A percentile compares a stretch with the other conserved stretches of the same genome.
Evolutionary conservation across 23 red algal species (phyloP).

Genomic region (Gracilariopsis chorda): DNA sequence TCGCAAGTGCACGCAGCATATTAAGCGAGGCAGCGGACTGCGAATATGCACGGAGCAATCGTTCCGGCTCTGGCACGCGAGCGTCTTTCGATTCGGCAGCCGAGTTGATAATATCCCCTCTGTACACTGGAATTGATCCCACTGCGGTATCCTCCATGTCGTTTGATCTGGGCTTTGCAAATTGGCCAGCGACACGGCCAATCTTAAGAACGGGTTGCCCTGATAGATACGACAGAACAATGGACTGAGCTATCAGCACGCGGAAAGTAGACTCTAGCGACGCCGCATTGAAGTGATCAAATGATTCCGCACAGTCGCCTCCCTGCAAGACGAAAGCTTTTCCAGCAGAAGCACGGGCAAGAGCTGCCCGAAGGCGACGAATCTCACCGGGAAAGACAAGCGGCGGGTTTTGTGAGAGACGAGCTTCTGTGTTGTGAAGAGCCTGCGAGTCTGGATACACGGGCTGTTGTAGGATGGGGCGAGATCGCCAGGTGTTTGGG

Average conservation of each 20-base stretch:
- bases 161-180: conserved; percentile 82
- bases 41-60: conserved; percentile 71
- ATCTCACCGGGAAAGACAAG: conserved; percentile 80
- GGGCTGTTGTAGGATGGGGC: conserved; percentile 73
- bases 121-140: conserved; percentile 69
- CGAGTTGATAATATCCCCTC: conserved; percentile 83
- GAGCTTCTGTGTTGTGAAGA: conserved; percentile 45
- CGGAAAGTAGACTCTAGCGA: conserved; percentile 59
- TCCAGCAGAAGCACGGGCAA: conserved; percentile 61
- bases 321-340: conserved; percentile 89
- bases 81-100: conserved; percentile 22
- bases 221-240: conserved; percentile 67
- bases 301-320: conserved; percentile 80
- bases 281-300: conserved; percentile 68
- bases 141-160: conserved; percentile 45
- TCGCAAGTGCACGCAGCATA: conserved; percentile 73
- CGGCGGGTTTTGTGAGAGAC: conserved; percentile 62
- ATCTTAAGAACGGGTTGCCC: conserved; percentile 80
- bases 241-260: conserved; percentile 74
- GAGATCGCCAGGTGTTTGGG: conserved; percentile 65
- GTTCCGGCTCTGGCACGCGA: conserved; percentile 70
- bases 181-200: conserved; percentile 86
- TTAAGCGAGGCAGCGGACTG: conserved; percentile 78
- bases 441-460: conserved; percentile 70
- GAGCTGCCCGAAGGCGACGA: conserved; percentile 22